These are phyloP conservation scores for Skeletonema costatum DNA, from an alignment of 108 stramenopile genomes.

Conservation along the genomic window DNA sequence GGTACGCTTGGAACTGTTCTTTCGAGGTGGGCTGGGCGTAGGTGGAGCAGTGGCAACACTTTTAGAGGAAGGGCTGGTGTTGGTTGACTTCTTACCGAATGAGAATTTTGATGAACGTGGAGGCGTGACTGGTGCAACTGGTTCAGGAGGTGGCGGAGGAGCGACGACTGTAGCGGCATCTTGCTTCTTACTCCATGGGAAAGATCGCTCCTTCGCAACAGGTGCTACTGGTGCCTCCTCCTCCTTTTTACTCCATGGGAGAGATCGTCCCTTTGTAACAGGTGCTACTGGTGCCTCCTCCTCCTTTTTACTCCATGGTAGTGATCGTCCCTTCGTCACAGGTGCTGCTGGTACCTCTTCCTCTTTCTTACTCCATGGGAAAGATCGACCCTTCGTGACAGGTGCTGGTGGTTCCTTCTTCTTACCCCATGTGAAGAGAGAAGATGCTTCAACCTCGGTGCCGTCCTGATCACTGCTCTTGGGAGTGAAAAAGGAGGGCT, in stretches of 20 bases:
- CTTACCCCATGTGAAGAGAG: background rate
- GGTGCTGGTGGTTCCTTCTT: background rate
- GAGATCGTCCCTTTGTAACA: background rate
- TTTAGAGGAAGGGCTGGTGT: background rate
- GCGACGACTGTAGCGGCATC: background rate
- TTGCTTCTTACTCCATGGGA: background rate
- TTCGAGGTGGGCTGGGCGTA: background rate
- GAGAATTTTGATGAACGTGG: background rate
- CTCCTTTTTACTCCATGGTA: background rate
- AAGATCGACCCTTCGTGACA: background rate
- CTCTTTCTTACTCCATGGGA: background rate
- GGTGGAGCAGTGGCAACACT: background rate
- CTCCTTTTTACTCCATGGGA: background rate
- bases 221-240: background rate
- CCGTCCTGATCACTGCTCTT: background rate
- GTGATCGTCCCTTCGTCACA: background rate
- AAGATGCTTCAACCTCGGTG: background rate
- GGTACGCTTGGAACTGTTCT: background rate
- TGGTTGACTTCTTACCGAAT: background rate
- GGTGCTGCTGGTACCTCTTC: background rate
- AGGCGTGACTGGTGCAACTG: background rate
- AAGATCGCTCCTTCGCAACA: background rate
- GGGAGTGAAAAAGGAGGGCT: background rate
- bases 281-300: background rate
- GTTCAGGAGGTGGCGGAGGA: background rate